These are phyloP conservation scores for Phaeosphaeriaceae sp. DNA, from an alignment of 2,329 filamentous ascomycete genomes.

Conservation along the genomic window DNA sequence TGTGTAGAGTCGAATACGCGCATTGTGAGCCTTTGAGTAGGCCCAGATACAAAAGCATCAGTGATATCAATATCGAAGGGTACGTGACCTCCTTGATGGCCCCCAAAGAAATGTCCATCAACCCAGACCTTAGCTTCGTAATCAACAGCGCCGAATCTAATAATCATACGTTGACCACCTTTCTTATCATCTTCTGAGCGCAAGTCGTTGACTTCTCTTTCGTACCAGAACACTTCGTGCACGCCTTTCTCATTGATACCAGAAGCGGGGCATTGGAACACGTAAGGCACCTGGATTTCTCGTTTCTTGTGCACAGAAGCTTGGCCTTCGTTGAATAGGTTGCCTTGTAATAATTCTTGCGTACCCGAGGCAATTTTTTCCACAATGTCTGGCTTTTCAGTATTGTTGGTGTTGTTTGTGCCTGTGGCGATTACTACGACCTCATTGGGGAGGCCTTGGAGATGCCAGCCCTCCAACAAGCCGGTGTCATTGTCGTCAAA, in stretches of 20 bases:
- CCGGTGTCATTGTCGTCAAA: slow-evolving; percentile 71
- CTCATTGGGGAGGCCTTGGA: slow-evolving; percentile 56
- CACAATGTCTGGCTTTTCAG: slow-evolving; percentile 47
- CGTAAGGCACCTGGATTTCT: slow-evolving; percentile 68
- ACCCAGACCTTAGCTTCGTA: slow-evolving; percentile 66
- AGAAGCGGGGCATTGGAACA: slow-evolving; percentile 69
- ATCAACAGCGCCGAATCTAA: slow-evolving; percentile 67
- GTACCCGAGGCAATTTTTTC: slow-evolving; percentile 59
- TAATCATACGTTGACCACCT: slow-evolving; percentile 52
- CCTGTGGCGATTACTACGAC: slow-evolving; percentile 35
- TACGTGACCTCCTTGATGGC: slow-evolving; percentile 65
- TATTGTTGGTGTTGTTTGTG: slow-evolving; percentile 23
- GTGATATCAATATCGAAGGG: slow-evolving; percentile 65
- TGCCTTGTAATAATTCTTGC: slow-evolving; percentile 56
- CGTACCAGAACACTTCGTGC: slow-evolving; percentile 73
- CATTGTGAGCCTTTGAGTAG: slow-evolving; percentile 55
- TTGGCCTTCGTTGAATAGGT: slow-evolving; percentile 45
- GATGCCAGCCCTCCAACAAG: slow-evolving; percentile 60
- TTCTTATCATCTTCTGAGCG: slow-evolving; percentile 53
- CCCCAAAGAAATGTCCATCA: slow-evolving; percentile 59
- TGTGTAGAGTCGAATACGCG: slow-evolving; percentile 69
- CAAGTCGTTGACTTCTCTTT: slow-evolving; percentile 59
- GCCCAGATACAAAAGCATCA: slow-evolving; percentile 46
- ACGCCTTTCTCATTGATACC: slow-evolving; percentile 66
- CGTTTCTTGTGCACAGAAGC: slow-evolving; percentile 52